These are phyloP conservation scores for Penicillium subrubescens DNA, from an alignment of 495 filamentous ascomycete species.

Conservation along the genomic window DNA sequence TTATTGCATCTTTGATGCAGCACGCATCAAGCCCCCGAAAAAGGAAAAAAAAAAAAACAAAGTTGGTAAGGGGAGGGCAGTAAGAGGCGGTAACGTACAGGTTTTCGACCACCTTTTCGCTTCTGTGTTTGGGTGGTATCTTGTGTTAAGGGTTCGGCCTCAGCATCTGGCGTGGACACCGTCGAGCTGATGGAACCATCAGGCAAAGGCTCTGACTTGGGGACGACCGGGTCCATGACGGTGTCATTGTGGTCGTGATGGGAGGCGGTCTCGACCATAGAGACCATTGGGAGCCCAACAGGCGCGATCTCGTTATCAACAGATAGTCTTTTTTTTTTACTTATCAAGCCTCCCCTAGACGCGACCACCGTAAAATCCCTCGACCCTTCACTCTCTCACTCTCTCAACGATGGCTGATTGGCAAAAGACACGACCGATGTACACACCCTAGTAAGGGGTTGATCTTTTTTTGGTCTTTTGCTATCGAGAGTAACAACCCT, in stretches of 20 bases:
- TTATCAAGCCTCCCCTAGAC: background rate
- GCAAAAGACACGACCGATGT: background rate
- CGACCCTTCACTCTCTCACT: background rate
- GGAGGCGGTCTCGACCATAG: slow-evolving; percentile 47
- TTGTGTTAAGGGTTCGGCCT: slow-evolving; percentile 57
- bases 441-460: background rate
- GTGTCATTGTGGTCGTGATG: slow-evolving; percentile 42
- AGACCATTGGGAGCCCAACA: slow-evolving; percentile 41
- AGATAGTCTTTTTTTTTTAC: background rate
- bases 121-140: slow-evolving; percentile 71
- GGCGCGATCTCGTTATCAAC: slow-evolving; percentile 1
- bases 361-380: background rate
- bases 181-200: slow-evolving; percentile 53
- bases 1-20: slow-evolving; percentile 16
- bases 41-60: slow-evolving; percentile 3
- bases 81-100: slow-evolving; percentile 62
- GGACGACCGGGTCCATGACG: slow-evolving; percentile 45
- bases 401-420: background rate
- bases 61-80: too few species aligned
- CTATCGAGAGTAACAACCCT: background rate
- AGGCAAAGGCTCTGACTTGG: slow-evolving; percentile 48
- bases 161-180: slow-evolving; percentile 59
- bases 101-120: slow-evolving; percentile 95
- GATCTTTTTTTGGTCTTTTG: background rate
- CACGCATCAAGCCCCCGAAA: background rate